Evolutionary conservation across 352 stramenopile genomes (phyloP).

Genomic region (Globisporangium solare): DNA sequence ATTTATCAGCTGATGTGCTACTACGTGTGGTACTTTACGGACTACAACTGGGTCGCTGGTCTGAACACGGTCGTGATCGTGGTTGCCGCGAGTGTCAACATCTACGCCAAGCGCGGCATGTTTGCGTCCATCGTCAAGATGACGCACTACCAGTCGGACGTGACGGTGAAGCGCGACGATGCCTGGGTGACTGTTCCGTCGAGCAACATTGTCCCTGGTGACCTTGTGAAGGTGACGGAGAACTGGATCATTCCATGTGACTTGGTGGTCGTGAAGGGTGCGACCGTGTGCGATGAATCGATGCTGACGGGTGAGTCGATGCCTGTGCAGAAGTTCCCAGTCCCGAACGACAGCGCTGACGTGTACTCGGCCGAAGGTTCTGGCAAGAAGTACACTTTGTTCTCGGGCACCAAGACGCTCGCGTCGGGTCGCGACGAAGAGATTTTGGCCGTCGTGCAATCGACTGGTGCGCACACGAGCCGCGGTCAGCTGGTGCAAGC

Average conservation of each 20-base stretch:
- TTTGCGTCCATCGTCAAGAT: slow-evolving; percentile 48
- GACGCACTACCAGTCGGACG: slow-evolving; percentile 61
- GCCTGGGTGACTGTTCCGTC: slow-evolving; percentile 45
- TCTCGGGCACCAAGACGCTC: slow-evolving; percentile 76
- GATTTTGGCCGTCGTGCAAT: slow-evolving; percentile 74
- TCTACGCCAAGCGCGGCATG: slow-evolving; percentile 63
- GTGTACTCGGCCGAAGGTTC: slow-evolving; percentile 47
- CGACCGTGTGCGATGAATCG: slow-evolving; percentile 67
- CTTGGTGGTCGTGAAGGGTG: slow-evolving; percentile 62
- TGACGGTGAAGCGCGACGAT: slow-evolving; percentile 57
- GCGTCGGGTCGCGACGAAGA: slow-evolving; percentile 55
- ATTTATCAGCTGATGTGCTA: slow-evolving; percentile 88
- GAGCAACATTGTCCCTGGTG: slow-evolving; percentile 52
- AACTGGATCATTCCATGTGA: slow-evolving; percentile 76
- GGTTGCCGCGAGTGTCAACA: slow-evolving; percentile 49
- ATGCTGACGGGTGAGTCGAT: slow-evolving; percentile 82
- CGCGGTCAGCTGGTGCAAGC: slow-evolving; percentile 82
- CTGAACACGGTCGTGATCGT: slow-evolving; percentile 64
- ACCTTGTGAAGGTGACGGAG: slow-evolving; percentile 58
- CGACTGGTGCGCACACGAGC: slow-evolving; percentile 80
- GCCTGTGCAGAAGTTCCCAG: slow-evolving; percentile 81
- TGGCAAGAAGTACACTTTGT: slow-evolving; percentile 87
- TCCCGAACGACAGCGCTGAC: slow-evolving; percentile 41
- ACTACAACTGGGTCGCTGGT: slow-evolving; percentile 54
- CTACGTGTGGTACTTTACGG: slow-evolving; percentile 74